Evolutionary conservation across 1,139 yeast species (phyloP).

Genomic region (Candida labiduridarum): DNA sequence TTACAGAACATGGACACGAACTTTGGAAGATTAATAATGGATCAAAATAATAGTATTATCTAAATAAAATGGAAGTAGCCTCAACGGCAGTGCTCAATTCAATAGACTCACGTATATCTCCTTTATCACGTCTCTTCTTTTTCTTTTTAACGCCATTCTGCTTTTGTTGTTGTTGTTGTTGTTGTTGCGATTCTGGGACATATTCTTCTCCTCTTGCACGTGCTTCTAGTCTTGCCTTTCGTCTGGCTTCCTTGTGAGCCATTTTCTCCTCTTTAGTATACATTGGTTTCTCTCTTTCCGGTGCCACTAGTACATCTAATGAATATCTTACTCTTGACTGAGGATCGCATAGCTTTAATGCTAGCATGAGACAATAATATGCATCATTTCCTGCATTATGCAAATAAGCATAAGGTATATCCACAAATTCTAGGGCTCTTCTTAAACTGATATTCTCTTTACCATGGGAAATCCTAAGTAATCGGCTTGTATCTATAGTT

Average conservation of each 20-base stretch:
- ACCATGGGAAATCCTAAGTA: constrained; percentile 35
- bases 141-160: neutral
- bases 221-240: constrained; percentile 4
- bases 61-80: constrained; percentile 3
- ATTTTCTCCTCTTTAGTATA: constrained; percentile 9
- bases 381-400: constrained; percentile 90
- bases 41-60: constrained; percentile 19
- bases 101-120: constrained; percentile 3
- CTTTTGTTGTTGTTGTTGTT: neutral
- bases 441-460: constrained; percentile 50
- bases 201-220: constrained; percentile 1
- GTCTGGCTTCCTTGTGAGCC: constrained; percentile 1
- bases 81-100: constrained; percentile 5
- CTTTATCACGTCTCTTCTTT: neutral
- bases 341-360: constrained; percentile 65
- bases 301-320: constrained; percentile 22
- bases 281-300: neutral
- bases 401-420: constrained; percentile 64
- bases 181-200: neutral
- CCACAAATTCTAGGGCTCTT: constrained; percentile 50
- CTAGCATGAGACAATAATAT: constrained; percentile 63
- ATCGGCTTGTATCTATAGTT: constrained; percentile 53
- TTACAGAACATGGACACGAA: constrained; percentile 29
- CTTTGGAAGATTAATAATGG: constrained; percentile 19
- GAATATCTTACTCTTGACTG: constrained; percentile 41